Conservation (phyloP, 1,284 basidiomycete genomes). For the Cutaneotrichosporon daszewskae region DNA sequence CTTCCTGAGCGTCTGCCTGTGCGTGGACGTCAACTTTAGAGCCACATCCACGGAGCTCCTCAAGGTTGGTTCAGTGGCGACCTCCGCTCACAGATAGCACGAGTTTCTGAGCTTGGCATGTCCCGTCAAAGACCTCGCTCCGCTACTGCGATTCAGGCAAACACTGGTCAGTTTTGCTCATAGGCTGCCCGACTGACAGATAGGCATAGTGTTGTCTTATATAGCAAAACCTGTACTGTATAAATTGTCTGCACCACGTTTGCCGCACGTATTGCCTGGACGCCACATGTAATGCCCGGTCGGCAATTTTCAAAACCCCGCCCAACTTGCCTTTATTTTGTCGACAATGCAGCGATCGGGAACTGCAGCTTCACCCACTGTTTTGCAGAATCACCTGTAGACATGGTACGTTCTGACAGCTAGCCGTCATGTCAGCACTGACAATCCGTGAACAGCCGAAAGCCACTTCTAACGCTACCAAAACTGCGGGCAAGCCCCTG, state of each 20-base stretch:
- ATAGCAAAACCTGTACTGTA: too few relatives aligned
- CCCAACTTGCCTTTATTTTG: too few relatives aligned
- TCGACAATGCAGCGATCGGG: too few relatives aligned
- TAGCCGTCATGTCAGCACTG: neutral
- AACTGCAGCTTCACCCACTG: too few relatives aligned
- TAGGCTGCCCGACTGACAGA: too few relatives aligned
- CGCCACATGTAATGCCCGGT: too few relatives aligned
- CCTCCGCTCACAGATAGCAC: slow-evolving; percentile 24
- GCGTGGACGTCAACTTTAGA: slow-evolving; percentile 91
- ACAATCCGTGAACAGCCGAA: slow-evolving; percentile 40
- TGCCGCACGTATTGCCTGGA: too few relatives aligned
- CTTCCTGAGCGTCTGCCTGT: slow-evolving; percentile 93
- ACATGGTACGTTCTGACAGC: slow-evolving; percentile 15
- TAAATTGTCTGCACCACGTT: too few relatives aligned
- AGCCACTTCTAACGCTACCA: slow-evolving; percentile 36
- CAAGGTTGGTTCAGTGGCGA: slow-evolving; percentile 56
- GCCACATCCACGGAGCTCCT: slow-evolving; percentile 89
- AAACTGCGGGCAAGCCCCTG: slow-evolving; percentile 58
- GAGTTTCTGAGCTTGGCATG: slow-evolving; percentile 39
- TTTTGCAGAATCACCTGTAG: slow-evolving; percentile 24
- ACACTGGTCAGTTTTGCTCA: slow-evolving; percentile 15
- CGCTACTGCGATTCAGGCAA: slow-evolving; percentile 36
- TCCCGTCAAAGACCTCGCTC: slow-evolving; percentile 31
- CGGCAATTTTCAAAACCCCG: neutral
- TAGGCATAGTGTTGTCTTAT: too few relatives aligned